Conservation (phyloP, 345 rosid species). For the Eucalyptus marginata region DNA sequence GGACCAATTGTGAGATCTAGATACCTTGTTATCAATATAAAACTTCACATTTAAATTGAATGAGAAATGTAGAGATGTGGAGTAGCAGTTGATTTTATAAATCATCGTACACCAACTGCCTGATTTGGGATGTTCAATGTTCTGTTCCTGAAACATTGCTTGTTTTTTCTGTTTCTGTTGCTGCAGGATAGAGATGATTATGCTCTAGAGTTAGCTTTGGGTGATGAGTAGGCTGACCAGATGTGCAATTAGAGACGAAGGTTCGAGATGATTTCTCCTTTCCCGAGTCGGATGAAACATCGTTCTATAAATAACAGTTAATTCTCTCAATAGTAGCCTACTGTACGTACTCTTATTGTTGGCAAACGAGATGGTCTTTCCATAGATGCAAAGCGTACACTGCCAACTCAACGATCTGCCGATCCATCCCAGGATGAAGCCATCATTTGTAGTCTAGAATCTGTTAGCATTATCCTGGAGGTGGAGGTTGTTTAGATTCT, state of each 20-base stretch:
- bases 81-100: background rate
- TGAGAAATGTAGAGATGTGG: background rate
- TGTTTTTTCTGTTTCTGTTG: background rate
- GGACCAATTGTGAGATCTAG: conserved; percentile 79
- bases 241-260: background rate
- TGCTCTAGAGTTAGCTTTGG: conserved; percentile 90
- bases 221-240: conserved; percentile 44
- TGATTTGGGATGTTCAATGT: background rate
- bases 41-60: background rate
- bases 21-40: background rate
- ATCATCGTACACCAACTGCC: background rate
- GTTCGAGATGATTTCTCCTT: background rate
- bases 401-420: too few species aligned
- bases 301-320: background rate
- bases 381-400: background rate
- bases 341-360: background rate
- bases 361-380: background rate
- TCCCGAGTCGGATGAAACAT: background rate
- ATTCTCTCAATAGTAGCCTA: background rate
- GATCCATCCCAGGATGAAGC: background rate
- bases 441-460: background rate
- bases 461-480: background rate
- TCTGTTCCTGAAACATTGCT: background rate
- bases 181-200: conserved; percentile 91
- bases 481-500: background rate